Percentiles rank a stretch among this genome's conserved stretches.
phyloP scores from a whole-genome alignment of 108 stramenopile genomes.

The Schizochytrium sp. region DNA sequence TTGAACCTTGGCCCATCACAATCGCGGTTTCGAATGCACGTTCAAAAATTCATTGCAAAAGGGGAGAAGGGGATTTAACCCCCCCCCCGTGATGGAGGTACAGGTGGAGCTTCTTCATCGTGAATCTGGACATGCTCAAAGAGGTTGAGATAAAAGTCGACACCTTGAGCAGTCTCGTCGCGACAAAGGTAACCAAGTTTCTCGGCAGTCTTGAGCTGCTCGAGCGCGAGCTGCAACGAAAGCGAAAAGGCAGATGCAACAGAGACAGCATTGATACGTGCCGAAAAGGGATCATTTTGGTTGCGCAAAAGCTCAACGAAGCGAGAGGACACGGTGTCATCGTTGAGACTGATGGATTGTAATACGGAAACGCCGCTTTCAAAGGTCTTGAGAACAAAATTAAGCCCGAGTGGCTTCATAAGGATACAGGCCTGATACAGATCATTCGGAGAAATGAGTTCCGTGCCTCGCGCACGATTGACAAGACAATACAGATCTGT shows the following conservation, averaged over 20 bases:
- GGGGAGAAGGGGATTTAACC: too few relatives aligned
- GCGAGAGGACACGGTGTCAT: slow-evolving; percentile 36
- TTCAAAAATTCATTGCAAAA: too few relatives aligned
- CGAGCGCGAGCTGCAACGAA: slow-evolving; percentile 65
- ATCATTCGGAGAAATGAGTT: slow-evolving; percentile 90
- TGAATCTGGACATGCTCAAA: slow-evolving; percentile 30
- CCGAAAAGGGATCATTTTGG: slow-evolving; percentile 50
- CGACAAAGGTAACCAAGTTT: slow-evolving; percentile 63
- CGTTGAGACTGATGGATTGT: slow-evolving; percentile 60
- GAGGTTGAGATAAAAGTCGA: slow-evolving; percentile 69
- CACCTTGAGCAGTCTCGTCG: slow-evolving; percentile 67
- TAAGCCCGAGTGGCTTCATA: slow-evolving; percentile 60
- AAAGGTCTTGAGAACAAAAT: slow-evolving; percentile 69
- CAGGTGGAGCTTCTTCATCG: background rate
- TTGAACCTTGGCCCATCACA: too few relatives aligned
- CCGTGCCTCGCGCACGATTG: slow-evolving; percentile 89
- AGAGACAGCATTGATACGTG: slow-evolving; percentile 40
- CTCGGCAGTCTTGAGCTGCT: slow-evolving; percentile 71
- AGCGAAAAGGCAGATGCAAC: slow-evolving; percentile 41
- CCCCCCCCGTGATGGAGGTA: background rate
- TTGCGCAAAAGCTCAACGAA: background rate
- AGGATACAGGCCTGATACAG: slow-evolving; percentile 60
- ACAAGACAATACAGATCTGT: slow-evolving; percentile 53
- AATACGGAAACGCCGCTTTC: slow-evolving; percentile 71
- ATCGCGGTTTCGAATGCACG: too few relatives aligned